Conservation (phyloP, 768 basidiomycete species). For the Rhodocollybia butyracea region DNA sequence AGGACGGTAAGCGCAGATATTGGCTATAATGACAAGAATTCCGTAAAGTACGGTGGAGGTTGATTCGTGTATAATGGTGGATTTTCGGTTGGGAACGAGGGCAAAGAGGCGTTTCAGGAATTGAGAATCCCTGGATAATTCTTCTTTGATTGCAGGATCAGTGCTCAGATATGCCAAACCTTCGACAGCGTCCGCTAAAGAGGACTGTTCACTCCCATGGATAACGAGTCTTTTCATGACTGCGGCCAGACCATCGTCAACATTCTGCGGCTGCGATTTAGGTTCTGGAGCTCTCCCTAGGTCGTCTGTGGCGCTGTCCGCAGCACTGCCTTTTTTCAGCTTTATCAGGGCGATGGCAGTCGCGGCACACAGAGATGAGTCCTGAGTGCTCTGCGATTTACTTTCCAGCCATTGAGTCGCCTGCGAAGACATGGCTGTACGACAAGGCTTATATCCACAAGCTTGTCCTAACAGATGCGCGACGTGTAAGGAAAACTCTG, state of each 20-base stretch:
- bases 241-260: slow-evolving; percentile 45
- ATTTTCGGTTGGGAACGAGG: slow-evolving; percentile 51
- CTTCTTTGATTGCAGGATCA: slow-evolving; percentile 60
- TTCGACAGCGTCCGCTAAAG: slow-evolving; percentile 69
- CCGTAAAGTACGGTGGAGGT: slow-evolving; percentile 71
- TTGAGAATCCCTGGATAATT: slow-evolving; percentile 45
- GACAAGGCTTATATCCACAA: slow-evolving; percentile 68
- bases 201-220: slow-evolving; percentile 33
- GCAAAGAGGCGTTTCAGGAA: slow-evolving; percentile 60
- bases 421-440: slow-evolving; percentile 55
- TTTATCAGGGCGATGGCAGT: slow-evolving; percentile 80
- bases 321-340: slow-evolving; percentile 53
- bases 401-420: slow-evolving; percentile 65
- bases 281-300: slow-evolving; percentile 3
- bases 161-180: slow-evolving; percentile 81
- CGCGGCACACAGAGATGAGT: slow-evolving; percentile 50
- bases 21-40: slow-evolving; percentile 68
- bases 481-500: slow-evolving; percentile 51
- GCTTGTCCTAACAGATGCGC: slow-evolving; percentile 78
- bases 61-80: slow-evolving; percentile 21
- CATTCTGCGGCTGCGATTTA: slow-evolving; percentile 12
- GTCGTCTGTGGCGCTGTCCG: slow-evolving; percentile 38
- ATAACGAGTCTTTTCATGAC: slow-evolving; percentile 58
- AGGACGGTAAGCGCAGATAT: slow-evolving; percentile 70
- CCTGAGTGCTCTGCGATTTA: slow-evolving; percentile 45